phyloP scores from a whole-genome alignment of 2,329 filamentous ascomycete species.

The Plenodomus lindquistii region DNA sequence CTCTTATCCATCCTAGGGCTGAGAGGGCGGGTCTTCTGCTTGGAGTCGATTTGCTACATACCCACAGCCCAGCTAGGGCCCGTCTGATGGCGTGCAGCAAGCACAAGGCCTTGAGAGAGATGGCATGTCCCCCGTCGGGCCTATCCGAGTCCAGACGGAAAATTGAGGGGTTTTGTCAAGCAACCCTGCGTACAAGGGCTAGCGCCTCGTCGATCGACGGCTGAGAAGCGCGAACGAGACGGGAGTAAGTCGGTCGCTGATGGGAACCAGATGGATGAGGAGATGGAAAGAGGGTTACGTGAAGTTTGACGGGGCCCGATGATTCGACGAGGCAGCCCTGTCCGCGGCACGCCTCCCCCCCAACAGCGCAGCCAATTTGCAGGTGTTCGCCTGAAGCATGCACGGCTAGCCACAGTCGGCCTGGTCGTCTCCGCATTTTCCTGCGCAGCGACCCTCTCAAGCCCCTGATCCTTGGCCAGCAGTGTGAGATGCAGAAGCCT shows the following conservation, averaged over 20 bases:
- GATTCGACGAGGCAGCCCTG: conserved; percentile 28
- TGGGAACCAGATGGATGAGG: conserved; percentile 25
- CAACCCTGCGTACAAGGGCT: conserved; percentile 19
- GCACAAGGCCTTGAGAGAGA: conserved; percentile 31
- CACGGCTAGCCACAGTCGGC: conserved; percentile 43
- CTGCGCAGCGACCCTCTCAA: conserved; percentile 45
- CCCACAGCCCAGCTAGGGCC: conserved; percentile 27
- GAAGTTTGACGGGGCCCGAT: conserved; percentile 32
- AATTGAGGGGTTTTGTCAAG: conserved; percentile 30
- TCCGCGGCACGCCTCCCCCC: conserved; percentile 38
- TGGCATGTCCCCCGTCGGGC: conserved; percentile 23
- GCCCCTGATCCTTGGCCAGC: conserved; percentile 46
- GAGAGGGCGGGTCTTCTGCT: conserved; percentile 20
- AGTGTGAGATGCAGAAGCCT: conserved; percentile 46
- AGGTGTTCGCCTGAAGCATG: conserved; percentile 45
- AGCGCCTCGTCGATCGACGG: conserved; percentile 23
- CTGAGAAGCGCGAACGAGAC: conserved; percentile 16
- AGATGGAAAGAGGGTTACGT: conserved; percentile 30
- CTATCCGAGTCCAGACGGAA: conserved; percentile 33
- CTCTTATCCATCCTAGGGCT: conserved; percentile 23
- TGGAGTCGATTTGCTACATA: conserved; percentile 20
- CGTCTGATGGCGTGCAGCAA: conserved; percentile 41
- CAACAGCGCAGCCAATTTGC: conserved; percentile 43
- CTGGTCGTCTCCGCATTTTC: conserved; percentile 47
- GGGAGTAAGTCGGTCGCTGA: conserved; percentile 17